phyloP scores from a whole-genome alignment of 371 early-diverging fungal genomes.

The Apophysomyces ossiformis region DNA sequence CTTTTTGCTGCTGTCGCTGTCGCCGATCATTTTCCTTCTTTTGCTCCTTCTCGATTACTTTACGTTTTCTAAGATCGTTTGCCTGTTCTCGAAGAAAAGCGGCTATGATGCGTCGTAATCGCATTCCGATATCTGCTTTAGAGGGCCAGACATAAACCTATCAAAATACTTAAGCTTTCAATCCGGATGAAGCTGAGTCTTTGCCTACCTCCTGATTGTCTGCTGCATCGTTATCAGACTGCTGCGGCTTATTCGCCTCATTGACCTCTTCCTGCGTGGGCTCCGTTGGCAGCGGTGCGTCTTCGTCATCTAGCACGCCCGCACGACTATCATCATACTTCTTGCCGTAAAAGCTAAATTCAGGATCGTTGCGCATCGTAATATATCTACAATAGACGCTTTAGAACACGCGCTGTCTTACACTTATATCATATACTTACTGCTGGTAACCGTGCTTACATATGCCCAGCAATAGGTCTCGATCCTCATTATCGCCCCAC shows the following conservation, averaged over 20 bases:
- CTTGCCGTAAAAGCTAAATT: slow-evolving; percentile 69
- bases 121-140: slow-evolving; percentile 77
- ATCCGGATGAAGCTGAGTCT: background rate
- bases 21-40: slow-evolving; percentile 45
- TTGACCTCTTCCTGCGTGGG: slow-evolving; percentile 20
- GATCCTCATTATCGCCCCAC: slow-evolving; percentile 88
- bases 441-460: slow-evolving; percentile 84
- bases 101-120: slow-evolving; percentile 72
- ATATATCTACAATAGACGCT: slow-evolving; percentile 28
- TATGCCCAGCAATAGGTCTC: slow-evolving; percentile 81
- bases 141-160: slow-evolving; percentile 64
- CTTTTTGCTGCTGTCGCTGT: slow-evolving; percentile 51
- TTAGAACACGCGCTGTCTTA: background rate
- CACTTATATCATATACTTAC: slow-evolving; percentile 11
- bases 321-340: slow-evolving; percentile 58
- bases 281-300: slow-evolving; percentile 15
- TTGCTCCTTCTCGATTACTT: slow-evolving; percentile 51
- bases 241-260: slow-evolving; percentile 20
- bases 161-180: slow-evolving; percentile 9
- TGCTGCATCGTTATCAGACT: slow-evolving; percentile 16
- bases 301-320: slow-evolving; percentile 40
- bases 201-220: slow-evolving; percentile 18
- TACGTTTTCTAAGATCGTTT: slow-evolving; percentile 44
- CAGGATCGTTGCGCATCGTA: slow-evolving; percentile 70
- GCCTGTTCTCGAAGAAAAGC: slow-evolving; percentile 71